Percentiles rank a stretch among this genome's conserved stretches.
Conservation (phyloP, 106 monocot species). For the Alisma plantagoaquatica region DNA sequence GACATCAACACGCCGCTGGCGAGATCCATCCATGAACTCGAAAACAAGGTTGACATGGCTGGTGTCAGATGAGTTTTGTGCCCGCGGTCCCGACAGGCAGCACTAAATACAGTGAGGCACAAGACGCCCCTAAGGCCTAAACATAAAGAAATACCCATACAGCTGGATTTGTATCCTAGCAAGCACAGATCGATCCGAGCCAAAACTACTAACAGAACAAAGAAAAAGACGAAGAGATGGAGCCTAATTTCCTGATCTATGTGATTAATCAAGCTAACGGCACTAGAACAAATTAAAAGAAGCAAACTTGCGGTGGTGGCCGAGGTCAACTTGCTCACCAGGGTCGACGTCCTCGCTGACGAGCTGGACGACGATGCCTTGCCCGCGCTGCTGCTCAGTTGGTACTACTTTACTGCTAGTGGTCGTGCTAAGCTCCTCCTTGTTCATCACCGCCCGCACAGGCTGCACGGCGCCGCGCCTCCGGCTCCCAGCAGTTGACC, state of each 20-base stretch:
- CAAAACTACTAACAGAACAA: background rate
- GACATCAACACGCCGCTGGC: no score
- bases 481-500: background rate
- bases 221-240: background rate
- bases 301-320: no score
- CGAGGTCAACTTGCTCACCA: constrained; percentile 17
- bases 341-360: constrained; percentile 67
- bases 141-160: no score
- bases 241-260: background rate
- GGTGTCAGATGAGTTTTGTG: no score
- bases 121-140: no score
- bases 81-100: no score
- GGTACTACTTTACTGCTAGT: no score
- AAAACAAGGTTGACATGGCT: no score
- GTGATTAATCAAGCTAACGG: background rate
- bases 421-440: constrained; percentile 19
- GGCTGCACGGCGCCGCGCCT: constrained; percentile 26
- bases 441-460: no score
- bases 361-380: constrained; percentile 67
- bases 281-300: background rate
- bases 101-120: no score
- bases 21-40: no score
- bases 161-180: no score
- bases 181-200: background rate
- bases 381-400: constrained; percentile 11